These are phyloP conservation scores for Trapa incisa DNA, from an alignment of 345 rosid species.

Conservation along the genomic window DNA sequence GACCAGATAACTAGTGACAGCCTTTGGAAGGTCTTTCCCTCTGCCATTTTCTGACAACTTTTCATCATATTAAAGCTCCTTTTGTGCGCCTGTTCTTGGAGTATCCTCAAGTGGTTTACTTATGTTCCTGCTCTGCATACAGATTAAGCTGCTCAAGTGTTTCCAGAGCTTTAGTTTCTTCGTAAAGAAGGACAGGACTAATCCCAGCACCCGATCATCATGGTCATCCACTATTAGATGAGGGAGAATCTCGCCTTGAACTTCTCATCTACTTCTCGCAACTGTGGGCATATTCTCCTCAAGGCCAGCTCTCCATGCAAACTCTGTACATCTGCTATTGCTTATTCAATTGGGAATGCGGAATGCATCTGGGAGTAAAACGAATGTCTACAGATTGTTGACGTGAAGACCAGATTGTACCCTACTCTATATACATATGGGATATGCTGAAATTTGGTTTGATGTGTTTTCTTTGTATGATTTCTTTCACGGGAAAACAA, in stretches of 20 bases:
- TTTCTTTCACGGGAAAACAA: neutral
- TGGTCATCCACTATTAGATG: conserved; percentile 28
- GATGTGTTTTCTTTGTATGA: neutral
- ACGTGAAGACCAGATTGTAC: neutral
- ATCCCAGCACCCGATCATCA: conserved; percentile 47
- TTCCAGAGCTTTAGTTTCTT: conserved; percentile 28
- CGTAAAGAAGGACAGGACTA: conserved; percentile 33
- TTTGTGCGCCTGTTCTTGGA: neutral
- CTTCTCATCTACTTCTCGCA: neutral
- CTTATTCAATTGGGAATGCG: neutral
- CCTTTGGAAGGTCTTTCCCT: conserved; percentile 45
- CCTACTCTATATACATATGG: neutral
- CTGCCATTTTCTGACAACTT: neutral
- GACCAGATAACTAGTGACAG: conserved; percentile 26
- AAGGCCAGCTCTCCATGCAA: neutral
- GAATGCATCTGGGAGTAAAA: neutral
- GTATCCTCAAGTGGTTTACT: neutral
- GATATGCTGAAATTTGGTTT: neutral
- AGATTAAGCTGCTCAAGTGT: conserved; percentile 44
- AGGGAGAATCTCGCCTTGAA: neutral
- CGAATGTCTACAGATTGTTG: neutral
- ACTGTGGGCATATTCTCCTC: neutral
- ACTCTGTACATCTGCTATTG: neutral
- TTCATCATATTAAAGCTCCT: neutral
- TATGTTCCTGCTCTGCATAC: conserved; percentile 7